A percentile compares a stretch with the other conserved stretches of the same genome.
These are phyloP conservation scores for Hymenoscyphus linearis DNA, from an alignment of 2,329 filamentous ascomycete genomes.

Conservation along the genomic window DNA sequence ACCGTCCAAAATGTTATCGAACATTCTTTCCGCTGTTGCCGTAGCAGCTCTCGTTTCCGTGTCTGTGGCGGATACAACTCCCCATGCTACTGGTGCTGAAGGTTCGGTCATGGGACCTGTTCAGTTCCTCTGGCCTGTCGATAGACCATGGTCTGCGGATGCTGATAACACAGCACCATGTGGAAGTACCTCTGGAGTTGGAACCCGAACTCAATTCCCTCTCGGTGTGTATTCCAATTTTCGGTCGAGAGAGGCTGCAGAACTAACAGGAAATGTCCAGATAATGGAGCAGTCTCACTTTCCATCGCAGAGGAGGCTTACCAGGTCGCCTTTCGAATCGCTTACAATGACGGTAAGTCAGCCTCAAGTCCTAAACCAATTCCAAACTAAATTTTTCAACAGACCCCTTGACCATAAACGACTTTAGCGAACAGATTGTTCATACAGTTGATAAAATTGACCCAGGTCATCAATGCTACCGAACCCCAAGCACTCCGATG, in stretches of 20 bases:
- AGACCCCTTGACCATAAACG: conserved; percentile 40
- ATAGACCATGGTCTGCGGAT: conserved; percentile 49
- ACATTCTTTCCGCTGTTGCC: conserved; percentile 8
- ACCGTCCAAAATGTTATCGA: conserved; percentile 15
- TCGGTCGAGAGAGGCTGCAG: conserved; percentile 32
- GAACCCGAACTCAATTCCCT: conserved; percentile 52
- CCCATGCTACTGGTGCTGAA: conserved; percentile 6
- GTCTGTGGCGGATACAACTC: not conserved
- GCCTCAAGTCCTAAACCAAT: not conserved
- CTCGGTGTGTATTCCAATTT: conserved; percentile 36
- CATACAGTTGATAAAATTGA: conserved; percentile 37
- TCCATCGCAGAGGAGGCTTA: conserved; percentile 54
- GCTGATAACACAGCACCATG: conserved; percentile 54
- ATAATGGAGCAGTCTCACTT: conserved; percentile 49
- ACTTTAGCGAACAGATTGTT: conserved; percentile 32
- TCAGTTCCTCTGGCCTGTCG: conserved; percentile 55
- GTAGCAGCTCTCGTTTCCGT: not conserved
- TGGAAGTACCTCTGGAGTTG: conserved; percentile 43
- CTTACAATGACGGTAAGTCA: conserved; percentile 44
- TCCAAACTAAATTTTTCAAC: conserved; percentile 15
- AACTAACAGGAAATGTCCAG: conserved; percentile 31
- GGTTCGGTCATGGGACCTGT: conserved; percentile 43
- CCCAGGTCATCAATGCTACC: conserved; percentile 43
- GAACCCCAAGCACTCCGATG: conserved; percentile 33
- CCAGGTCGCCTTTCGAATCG: conserved; percentile 48